phyloP scores from a whole-genome alignment of 129 eudicot genomes.

The Logfia minima region DNA sequence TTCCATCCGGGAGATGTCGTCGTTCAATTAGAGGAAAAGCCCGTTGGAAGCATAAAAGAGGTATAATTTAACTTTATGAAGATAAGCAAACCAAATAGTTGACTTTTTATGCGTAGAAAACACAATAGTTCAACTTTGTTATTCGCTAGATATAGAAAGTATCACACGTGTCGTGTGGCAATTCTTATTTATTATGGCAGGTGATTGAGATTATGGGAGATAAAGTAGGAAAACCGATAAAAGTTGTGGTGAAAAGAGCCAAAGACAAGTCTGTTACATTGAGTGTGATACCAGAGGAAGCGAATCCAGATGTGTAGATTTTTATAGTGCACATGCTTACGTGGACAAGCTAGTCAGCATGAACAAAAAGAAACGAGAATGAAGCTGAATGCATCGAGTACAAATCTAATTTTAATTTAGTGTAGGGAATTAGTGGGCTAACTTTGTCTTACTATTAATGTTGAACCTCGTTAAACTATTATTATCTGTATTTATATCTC shows the following conservation, averaged over 20 bases:
- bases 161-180: not conserved
- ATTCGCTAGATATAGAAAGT: not conserved
- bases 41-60: conserved; percentile 74
- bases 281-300: conserved; percentile 79
- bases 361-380: not conserved
- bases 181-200: conserved; percentile 30
- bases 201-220: conserved; percentile 77
- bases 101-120: not conserved
- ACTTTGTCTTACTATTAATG: not conserved
- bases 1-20: conserved; percentile 82
- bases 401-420: not conserved
- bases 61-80: conserved; percentile 31
- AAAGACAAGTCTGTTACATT: conserved; percentile 40
- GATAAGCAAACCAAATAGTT: not conserved
- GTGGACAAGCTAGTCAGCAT: not conserved
- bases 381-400: conserved; percentile 1
- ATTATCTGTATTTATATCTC: too few relatives aligned
- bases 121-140: not conserved
- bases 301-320: conserved; percentile 54
- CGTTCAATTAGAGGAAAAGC: conserved; percentile 71
- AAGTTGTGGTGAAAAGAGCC: conserved; percentile 70
- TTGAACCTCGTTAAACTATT: not conserved
- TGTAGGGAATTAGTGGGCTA: not conserved
- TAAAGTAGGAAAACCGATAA: conserved; percentile 59
- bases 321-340: not conserved